Percentiles rank a stretch among this genome's conserved stretches.
These are phyloP conservation scores for Cynara cardunculus DNA, from an alignment of 129 eudicot genomes.

Conservation along the genomic window DNA sequence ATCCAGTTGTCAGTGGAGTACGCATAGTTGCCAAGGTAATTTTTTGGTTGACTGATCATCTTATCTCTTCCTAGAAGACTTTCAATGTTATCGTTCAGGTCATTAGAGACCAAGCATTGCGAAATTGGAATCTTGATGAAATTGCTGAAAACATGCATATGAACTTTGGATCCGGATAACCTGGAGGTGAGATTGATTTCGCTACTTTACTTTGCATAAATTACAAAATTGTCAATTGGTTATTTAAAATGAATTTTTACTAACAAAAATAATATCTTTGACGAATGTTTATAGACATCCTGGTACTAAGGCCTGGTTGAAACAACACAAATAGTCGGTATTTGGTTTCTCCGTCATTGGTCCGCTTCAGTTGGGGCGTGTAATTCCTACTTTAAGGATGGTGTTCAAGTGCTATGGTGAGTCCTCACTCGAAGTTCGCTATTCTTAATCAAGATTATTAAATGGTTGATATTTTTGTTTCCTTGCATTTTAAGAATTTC, in stretches of 20 bases:
- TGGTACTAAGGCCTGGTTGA: slow-evolving; percentile 86
- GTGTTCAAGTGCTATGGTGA: slow-evolving; percentile 76
- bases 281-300: slow-evolving; percentile 48
- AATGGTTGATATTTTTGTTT: no score
- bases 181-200: slow-evolving; percentile 56
- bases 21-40: slow-evolving; percentile 97
- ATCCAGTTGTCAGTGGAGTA: slow-evolving; percentile 99
- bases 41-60: slow-evolving; percentile 8
- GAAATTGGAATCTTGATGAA: slow-evolving; percentile 78
- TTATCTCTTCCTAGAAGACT: neutral
- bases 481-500: no score
- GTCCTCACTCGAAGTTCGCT: slow-evolving; percentile 1
- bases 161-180: slow-evolving; percentile 88
- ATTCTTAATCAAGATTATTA: neutral
- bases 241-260: neutral
- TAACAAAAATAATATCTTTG: no score
- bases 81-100: slow-evolving; percentile 40
- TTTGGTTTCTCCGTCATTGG: slow-evolving; percentile 95
- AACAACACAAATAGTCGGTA: slow-evolving; percentile 71
- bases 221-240: neutral
- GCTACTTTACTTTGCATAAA: neutral
- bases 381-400: slow-evolving; percentile 63
- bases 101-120: slow-evolving; percentile 81
- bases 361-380: slow-evolving; percentile 99
- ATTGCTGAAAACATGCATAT: slow-evolving; percentile 72